A percentile compares a stretch with the other conserved stretches of the same genome.
Conservation (phyloP, 140 eudicot genomes). For the Flaveria floridana region DNA sequence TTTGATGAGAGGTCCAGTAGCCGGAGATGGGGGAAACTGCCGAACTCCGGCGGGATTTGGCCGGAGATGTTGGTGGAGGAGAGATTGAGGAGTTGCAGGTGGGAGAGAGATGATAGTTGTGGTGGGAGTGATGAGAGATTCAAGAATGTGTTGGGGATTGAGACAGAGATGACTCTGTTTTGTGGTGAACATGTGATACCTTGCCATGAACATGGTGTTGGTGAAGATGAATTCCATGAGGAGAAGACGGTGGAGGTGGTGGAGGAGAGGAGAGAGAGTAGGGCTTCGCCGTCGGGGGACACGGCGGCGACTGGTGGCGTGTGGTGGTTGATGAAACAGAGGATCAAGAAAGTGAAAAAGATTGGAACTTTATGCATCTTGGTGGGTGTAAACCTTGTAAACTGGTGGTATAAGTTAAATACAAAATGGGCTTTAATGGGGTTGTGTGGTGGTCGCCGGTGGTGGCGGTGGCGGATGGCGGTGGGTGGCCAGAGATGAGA, state of each 20-base stretch:
- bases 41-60: conserved; percentile 64
- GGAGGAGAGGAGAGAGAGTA: conserved; percentile 60
- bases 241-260: conserved; percentile 50
- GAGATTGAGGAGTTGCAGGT: conserved; percentile 83
- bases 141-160: conserved; percentile 79
- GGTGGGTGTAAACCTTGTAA: neutral
- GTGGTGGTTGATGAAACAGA: neutral
- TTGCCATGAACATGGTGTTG: conserved; percentile 91
- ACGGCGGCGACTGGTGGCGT: conserved; percentile 39
- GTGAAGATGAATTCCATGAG: conserved; percentile 72
- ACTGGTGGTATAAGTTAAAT: conserved; percentile 1
- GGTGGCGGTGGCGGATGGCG: conserved; percentile 19
- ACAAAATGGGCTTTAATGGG: conserved; percentile 26
- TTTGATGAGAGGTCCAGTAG: conserved; percentile 77
- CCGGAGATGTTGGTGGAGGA: conserved; percentile 93
- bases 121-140: conserved; percentile 73
- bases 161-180: conserved; percentile 72
- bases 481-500: conserved; percentile 9
- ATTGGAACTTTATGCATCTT: conserved; percentile 40
- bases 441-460: neutral
- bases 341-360: conserved; percentile 34
- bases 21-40: conserved; percentile 51
- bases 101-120: conserved; percentile 67
- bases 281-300: conserved; percentile 75
- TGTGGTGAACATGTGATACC: conserved; percentile 83